Conservation (phyloP, 2,329 filamentous ascomycete species). For the Exserohilum turcica region DNA sequence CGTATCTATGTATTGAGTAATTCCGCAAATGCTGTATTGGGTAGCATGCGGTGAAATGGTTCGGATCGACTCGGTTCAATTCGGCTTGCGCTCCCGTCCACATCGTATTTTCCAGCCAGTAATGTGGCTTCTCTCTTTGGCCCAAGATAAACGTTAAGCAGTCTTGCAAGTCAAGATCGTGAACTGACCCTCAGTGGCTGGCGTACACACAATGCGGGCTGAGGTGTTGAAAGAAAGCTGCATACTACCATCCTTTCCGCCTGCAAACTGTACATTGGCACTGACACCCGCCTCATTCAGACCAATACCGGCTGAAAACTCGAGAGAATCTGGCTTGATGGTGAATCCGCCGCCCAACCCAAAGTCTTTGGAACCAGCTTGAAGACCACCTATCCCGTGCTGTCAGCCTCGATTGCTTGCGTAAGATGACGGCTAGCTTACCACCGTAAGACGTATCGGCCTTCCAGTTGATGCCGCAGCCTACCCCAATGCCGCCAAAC, state of each 20-base stretch:
- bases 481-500: conserved; percentile 18
- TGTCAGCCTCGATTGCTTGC: background rate
- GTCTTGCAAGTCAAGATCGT: conserved; percentile 8
- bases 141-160: background rate
- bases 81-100: background rate
- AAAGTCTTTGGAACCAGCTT: conserved; percentile 14
- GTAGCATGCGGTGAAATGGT: background rate
- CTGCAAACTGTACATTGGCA: conserved; percentile 14
- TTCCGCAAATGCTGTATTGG: too few relatives aligned
- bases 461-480: conserved; percentile 19
- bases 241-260: conserved; percentile 11
- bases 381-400: conserved; percentile 10
- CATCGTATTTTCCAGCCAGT: background rate
- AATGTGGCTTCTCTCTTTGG: background rate
- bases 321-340: conserved; percentile 7
- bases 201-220: conserved; percentile 3
- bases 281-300: conserved; percentile 12
- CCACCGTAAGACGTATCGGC: conserved; percentile 13
- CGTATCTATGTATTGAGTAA: background rate
- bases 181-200: conserved; percentile 5
- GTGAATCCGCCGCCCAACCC: conserved; percentile 17
- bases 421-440: background rate
- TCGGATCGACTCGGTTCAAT: background rate
- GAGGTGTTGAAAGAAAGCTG: conserved; percentile 11
- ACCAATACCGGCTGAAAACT: conserved; percentile 10